These are phyloP conservation scores for Paraphoma sp. DNA, from an alignment of 2,329 filamentous ascomycete genomes.

Conservation along the genomic window DNA sequence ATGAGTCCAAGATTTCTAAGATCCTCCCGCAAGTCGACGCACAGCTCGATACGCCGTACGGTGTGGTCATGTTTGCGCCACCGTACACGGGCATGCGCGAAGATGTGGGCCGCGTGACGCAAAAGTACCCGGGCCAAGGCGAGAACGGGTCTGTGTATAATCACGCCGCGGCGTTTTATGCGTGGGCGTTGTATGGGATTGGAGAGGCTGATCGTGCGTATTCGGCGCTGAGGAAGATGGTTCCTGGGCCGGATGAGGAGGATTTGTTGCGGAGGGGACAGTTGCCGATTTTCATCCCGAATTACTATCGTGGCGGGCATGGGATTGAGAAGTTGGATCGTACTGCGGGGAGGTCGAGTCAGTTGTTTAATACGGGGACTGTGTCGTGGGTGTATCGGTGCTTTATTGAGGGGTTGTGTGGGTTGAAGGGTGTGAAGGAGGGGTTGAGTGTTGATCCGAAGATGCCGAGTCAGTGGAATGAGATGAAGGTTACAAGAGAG, in stretches of 20 bases:
- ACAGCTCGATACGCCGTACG: constrained; percentile 62
- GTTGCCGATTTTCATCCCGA: constrained; percentile 64
- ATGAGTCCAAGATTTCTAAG: constrained; percentile 49
- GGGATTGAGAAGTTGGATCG: constrained; percentile 27
- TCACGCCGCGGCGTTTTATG: constrained; percentile 63
- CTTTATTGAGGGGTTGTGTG: constrained; percentile 63
- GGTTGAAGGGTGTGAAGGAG: constrained; percentile 57
- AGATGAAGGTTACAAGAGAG: constrained; percentile 54
- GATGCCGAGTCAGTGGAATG: constrained; percentile 59
- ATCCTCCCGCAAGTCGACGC: constrained; percentile 59
- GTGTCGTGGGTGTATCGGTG: constrained; percentile 64
- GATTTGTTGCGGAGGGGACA: constrained; percentile 63
- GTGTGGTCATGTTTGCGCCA: constrained; percentile 63
- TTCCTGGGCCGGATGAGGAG: constrained; percentile 60
- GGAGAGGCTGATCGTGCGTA: constrained; percentile 60
- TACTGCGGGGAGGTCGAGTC: constrained; percentile 63
- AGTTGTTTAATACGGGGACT: constrained; percentile 66
- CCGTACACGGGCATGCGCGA: constrained; percentile 63
- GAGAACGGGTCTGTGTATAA: constrained; percentile 67
- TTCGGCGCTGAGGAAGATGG: constrained; percentile 59
- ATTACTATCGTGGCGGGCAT: constrained; percentile 58
- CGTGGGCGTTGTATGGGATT: constrained; percentile 61
- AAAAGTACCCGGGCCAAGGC: constrained; percentile 64
- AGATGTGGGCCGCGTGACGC: constrained; percentile 64
- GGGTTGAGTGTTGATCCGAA: constrained; percentile 59